Base-by-base conservation (phyloP, 129 eudicot genomes). In the Chrysanthemum makinoi region DNA sequence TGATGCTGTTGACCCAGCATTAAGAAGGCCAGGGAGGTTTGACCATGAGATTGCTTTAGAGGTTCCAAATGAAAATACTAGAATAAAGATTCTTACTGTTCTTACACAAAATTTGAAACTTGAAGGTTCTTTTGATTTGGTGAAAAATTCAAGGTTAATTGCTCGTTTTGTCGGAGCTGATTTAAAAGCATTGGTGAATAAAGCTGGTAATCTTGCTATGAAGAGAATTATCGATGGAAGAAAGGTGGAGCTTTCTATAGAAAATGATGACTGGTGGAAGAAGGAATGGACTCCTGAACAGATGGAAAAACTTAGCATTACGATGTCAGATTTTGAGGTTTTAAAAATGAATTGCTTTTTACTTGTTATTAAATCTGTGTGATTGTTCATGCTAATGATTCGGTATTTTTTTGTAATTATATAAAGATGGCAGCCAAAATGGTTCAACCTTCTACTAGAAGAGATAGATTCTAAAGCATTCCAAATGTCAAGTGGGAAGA, bases 401-500 rank as follows among this genome's bases (percentile, higher is more conserved):
- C 9, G 9, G 4, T 3, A 2, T 39, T 6, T 59, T 66, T 15
- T 69, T 20, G n/a, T 16, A 19, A 54, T 68, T 60, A 74, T 80
- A 26, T 78, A 43, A 80, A 86, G 91, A 86, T 73, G 75, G 89
- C 93, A 20, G 79, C 82, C 26, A 87, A 81, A 73, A 20, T 75
- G 75, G 85, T 87, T 57, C 93, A 87, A 71, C 93, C 93, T 11
- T 87, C 98, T 51, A 85, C 88, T n/a, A 86, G 88, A 85, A 86
- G 98, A 83, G 98, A 92, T 85, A 96, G 98, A 49, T 91, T 91
- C 67, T 86, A 90, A 12, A 79, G 80, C 43, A 78, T 92, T 51
- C 98, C 98, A 17, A 80, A 83, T 81, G 88, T 88, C 14, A 89
- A 82, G 63, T 92, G 98, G 98, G 96, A 86, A 52, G 98, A 92